Evolutionary conservation across 306 rosid species (phyloP), one percentile per base, ranked within the genome.

Genomic region (Bauhinia variegata): DNA sequence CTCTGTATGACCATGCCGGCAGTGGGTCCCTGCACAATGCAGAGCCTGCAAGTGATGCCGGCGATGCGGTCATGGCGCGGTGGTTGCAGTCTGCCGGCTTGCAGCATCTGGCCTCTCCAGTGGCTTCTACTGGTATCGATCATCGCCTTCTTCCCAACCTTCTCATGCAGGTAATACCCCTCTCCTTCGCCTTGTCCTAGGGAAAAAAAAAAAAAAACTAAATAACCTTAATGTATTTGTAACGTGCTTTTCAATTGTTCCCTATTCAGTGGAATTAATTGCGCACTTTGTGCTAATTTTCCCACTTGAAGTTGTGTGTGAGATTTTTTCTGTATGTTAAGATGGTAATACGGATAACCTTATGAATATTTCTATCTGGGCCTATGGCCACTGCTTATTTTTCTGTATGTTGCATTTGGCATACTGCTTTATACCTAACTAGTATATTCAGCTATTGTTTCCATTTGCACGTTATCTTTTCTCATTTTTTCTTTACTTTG

Each of bases 91-190:
- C 98, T 55, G 96, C 98, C 10, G 96, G 98, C 42, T 82, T 93
- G 87, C 98, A 93, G 91, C 98, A 93, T 88, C 96, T 93, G 89
- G 98, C 98, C 83, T 89, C 97, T 44, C 98, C 98, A 4, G 61
- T 87, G 88, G 96, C 98, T 61, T 83, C 93, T 73, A 65, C 82
- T 7, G 84, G 75, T 30, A 74, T 86, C 14, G 98, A 92, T 77
- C 83, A 87, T 12, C 96, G 96, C 9, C 88, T 88, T 59, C 96
- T 91, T 50, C 96, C 96, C 55, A 87, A 85, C 71, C 86, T 87
- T 67, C 90, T 86, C 61, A 78, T 89, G 96, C 98, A 89, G 97
- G 98, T 89, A 79, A 38, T 50, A 53, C 65, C 13, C 54, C 37
- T 17, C 23, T 60, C 34, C 39, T 36, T 6, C 6, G 41, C 41